These are phyloP conservation scores for Thermothielavioides terrestris DNA, from an alignment of 495 filamentous ascomycete species.

Conservation along the genomic window DNA sequence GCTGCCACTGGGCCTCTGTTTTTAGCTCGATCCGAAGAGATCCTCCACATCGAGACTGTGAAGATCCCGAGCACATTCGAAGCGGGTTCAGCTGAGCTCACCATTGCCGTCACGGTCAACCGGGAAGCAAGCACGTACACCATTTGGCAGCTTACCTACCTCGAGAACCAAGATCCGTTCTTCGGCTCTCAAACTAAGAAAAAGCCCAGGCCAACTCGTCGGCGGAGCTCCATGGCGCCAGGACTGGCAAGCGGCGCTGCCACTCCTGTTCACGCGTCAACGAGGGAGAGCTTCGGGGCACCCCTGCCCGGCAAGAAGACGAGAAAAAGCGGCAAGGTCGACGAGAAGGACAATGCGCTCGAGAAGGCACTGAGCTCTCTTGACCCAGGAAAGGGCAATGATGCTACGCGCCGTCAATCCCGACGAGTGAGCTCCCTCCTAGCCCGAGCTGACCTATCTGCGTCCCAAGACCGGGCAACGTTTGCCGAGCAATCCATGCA, in stretches of 20 bases:
- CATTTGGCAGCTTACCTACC: conserved; percentile 67
- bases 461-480: conserved; percentile 60
- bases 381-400: conserved; percentile 62
- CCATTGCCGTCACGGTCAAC: conserved; percentile 77
- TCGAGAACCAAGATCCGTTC: conserved; percentile 50
- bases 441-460: conserved; percentile 80
- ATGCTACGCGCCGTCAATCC: conserved; percentile 62
- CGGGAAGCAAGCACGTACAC: conserved; percentile 61
- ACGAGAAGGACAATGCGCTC: conserved; percentile 49
- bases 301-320: conserved; percentile 38
- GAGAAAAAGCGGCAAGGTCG: conserved; percentile 33
- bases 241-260: conserved; percentile 67
- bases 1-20: conserved; percentile 22
- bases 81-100: conserved; percentile 36
- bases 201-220: conserved; percentile 47
- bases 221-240: conserved; percentile 81
- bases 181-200: conserved; percentile 39
- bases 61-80: conserved; percentile 10
- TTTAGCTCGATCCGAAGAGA: conserved; percentile 63
- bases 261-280: conserved; percentile 57
- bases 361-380: conserved; percentile 52
- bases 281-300: conserved; percentile 43
- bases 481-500: conserved; percentile 61
- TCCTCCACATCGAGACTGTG: conserved; percentile 58
- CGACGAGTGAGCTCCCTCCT: conserved; percentile 87